Evolutionary conservation across 2,329 filamentous ascomycete genomes (phyloP), one percentile per base, ranked within the genome.

Genomic region (Reticulascus tulasneorum): DNA sequence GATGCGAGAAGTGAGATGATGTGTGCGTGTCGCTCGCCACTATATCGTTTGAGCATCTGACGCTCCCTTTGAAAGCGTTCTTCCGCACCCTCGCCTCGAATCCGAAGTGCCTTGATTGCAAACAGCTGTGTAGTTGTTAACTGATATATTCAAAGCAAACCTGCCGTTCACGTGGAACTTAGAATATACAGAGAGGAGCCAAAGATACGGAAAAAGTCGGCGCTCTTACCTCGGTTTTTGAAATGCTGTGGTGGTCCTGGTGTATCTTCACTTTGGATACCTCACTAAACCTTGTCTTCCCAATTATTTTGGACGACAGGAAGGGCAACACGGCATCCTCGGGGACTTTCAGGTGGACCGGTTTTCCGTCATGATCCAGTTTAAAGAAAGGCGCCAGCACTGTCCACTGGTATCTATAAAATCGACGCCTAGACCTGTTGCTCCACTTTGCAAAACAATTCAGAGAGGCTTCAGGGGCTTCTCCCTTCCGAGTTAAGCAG

Each of bases 1-100:
- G 40, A 41, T 11, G 41, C 38, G 9, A 46, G 29, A 20, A 44
- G 26, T 9, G 30, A 42, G 33, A 45, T 33, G 13, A 45, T 25
- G n/a, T 42, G 29, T 5, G n/a, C 15, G 12, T 31, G 29, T 3
- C 16, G n/a, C 7, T 19, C 22, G 9, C 19, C 7, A 18, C 29
- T 8, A 18, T n/a, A 9, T 31, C 23, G 11, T 19, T 11, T 11
- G 13, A 23, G 15, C 12, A 19, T 10, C 19, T 17, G 3, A 31
- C 29, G 15, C 23, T 22, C n/a, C 23, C 15, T 23, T 16, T n/a
- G 5, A 31, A 31, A 22, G 21, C 17, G 19, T 5, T 31, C 11
- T 9, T 31, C 7, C 4, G 12, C 15, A 4, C 23, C 19, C 9
- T 29, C 10, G n/a, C n/a, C n/a, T n/a, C n/a, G n/a, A n/a, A n/a